phyloP scores from a whole-genome alignment of 495 filamentous ascomycete species.

The Lophiostoma macrostomum region DNA sequence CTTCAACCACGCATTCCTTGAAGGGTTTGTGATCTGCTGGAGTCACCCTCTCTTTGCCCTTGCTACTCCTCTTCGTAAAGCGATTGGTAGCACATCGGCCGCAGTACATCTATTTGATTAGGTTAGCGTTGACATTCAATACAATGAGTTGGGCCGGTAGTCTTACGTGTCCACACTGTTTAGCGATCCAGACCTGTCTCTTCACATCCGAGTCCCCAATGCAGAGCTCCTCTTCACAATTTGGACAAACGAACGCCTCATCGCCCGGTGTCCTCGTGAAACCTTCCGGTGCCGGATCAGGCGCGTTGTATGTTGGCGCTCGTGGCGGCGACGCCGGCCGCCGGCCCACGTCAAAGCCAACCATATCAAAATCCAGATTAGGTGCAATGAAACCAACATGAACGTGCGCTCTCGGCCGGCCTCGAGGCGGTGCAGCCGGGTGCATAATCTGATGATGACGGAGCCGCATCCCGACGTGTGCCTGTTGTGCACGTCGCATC shows the following conservation, averaged over 20 bases:
- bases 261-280: conserved; percentile 62
- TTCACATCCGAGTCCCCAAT: conserved; percentile 53
- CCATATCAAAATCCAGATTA: conserved; percentile 22
- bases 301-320: conserved; percentile 53
- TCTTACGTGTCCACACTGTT: conserved; percentile 73
- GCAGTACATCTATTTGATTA: conserved; percentile 61
- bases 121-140: not conserved
- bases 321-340: conserved; percentile 3
- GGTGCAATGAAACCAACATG: conserved; percentile 17
- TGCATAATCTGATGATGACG: not conserved
- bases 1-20: conserved; percentile 40
- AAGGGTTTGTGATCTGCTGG: conserved; percentile 28
- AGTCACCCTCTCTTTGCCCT: conserved; percentile 32
- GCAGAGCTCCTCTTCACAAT: conserved; percentile 69
- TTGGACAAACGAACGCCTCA: conserved; percentile 66
- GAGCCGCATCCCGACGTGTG: too few species aligned
- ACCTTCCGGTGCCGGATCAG: conserved; percentile 55
- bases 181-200: conserved; percentile 70
- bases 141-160: not conserved
- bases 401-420: not conserved
- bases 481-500: too few species aligned
- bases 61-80: conserved; percentile 14
- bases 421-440: not conserved
- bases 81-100: conserved; percentile 62
- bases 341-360: conserved; percentile 32